A percentile compares a stretch with the other conserved stretches of the same genome.
Evolutionary conservation across 2,329 filamentous ascomycete genomes (phyloP).

Genomic region (Phyllosticta capitalensis): DNA sequence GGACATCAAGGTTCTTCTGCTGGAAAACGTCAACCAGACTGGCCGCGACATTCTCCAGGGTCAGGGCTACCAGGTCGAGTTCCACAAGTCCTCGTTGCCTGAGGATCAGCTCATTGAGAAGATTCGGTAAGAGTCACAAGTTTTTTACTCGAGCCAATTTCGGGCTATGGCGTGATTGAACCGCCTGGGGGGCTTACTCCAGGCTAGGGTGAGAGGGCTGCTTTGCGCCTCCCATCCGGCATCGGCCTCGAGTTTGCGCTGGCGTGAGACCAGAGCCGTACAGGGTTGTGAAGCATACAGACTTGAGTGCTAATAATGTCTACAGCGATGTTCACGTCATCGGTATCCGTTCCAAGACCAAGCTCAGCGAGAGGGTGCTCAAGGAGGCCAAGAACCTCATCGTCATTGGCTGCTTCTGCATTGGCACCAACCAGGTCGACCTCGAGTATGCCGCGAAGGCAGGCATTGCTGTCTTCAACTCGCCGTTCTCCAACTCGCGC

Average conservation of each 20-base stretch:
- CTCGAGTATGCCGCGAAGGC: conserved; percentile 71
- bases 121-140: conserved; percentile 55
- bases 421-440: conserved; percentile 93
- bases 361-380: conserved; percentile 76
- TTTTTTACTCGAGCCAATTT: background rate
- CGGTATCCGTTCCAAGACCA: conserved; percentile 96
- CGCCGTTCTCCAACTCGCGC: conserved; percentile 94
- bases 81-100: conserved; percentile 75
- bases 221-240: background rate
- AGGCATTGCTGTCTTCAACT: conserved; percentile 98
- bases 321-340: conserved; percentile 87
- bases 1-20: conserved; percentile 89
- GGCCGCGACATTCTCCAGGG: conserved; percentile 70
- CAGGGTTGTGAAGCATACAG: background rate
- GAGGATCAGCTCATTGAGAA: conserved; percentile 95
- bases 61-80: conserved; percentile 95
- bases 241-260: background rate
- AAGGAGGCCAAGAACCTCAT: conserved; percentile 87
- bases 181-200: background rate
- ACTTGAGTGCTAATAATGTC: background rate
- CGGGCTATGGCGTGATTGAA: background rate
- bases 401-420: conserved; percentile 97
- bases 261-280: background rate
- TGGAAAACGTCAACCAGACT: conserved; percentile 93
- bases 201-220: background rate